Percentiles rank a stretch among this genome's conserved stretches.
Conservation (phyloP, 257 asterid species). For the Euphrasia confusa region DNA sequence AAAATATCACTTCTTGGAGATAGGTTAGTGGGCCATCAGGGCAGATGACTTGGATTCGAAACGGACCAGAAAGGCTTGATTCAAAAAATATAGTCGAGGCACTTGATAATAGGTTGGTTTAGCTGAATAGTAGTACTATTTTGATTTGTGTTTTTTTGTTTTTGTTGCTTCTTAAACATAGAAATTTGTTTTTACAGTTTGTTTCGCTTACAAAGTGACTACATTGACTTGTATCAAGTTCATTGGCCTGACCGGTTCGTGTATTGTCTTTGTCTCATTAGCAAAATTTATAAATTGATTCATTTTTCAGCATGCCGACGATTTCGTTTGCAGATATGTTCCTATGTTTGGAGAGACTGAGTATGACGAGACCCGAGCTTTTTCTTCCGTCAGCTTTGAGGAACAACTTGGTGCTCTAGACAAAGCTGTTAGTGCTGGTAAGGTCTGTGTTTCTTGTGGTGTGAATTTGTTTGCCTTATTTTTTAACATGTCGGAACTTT, state of each 20-base stretch:
- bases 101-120: conserved; percentile 84
- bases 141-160: not conserved
- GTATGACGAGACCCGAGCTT: conserved; percentile 48
- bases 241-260: conserved; percentile 99
- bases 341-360: conserved; percentile 95
- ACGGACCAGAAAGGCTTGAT: conserved; percentile 75
- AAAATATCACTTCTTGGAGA: conserved; percentile 18
- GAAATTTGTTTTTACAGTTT: conserved; percentile 43
- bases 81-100: conserved; percentile 71
- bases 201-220: conserved; percentile 62
- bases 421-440: conserved; percentile 72
- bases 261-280: conserved; percentile 23
- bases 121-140: conserved; percentile 14
- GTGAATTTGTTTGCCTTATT: conserved; percentile 3
- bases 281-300: not conserved
- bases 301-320: conserved; percentile 10
- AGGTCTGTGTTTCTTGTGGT: conserved; percentile 50
- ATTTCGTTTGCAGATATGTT: conserved; percentile 36
- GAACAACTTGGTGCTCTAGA: conserved; percentile 74
- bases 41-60: conserved; percentile 90
- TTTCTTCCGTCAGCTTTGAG: conserved; percentile 58
- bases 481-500: conserved; percentile 8
- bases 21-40: conserved; percentile 97
- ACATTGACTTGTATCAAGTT: conserved; percentile 85
- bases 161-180: too few relatives aligned